A percentile compares a stretch with the other conserved stretches of the same genome.
These are phyloP conservation scores for Lachancea lanzarotensis DNA, from an alignment of 805 yeast genomes.

Conservation along the genomic window DNA sequence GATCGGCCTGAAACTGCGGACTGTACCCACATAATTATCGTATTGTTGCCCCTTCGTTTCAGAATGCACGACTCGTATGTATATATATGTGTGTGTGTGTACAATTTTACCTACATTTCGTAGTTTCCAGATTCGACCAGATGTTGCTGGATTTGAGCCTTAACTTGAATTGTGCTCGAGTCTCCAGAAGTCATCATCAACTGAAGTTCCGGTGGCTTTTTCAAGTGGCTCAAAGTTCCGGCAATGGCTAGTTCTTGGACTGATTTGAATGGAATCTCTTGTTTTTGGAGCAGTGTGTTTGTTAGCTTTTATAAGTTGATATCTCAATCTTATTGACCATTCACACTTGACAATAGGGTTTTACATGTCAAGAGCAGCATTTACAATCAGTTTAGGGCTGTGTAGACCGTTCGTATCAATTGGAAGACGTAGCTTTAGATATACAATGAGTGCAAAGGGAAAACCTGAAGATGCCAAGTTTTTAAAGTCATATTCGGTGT, in stretches of 20 bases:
- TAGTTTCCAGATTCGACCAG: slow-evolving; percentile 75
- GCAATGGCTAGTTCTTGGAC: not conserved
- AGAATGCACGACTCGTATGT: no score
- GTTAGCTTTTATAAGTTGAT: no score
- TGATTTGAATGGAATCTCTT: not conserved
- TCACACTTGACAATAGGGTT: not conserved
- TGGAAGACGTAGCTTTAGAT: not conserved
- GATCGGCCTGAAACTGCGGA: no score
- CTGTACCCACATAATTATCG: no score
- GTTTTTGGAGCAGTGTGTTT: no score
- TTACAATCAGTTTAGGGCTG: not conserved
- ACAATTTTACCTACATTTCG: slow-evolving; percentile 40
- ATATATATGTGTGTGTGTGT: slow-evolving; percentile 12
- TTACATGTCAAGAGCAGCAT: not conserved
- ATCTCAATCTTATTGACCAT: no score
- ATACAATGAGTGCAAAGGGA: slow-evolving; percentile 26
- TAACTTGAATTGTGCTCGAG: slow-evolving; percentile 28
- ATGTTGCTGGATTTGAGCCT: slow-evolving; percentile 60
- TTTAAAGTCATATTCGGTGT: slow-evolving; percentile 25
- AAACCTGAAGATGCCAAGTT: slow-evolving; percentile 35
- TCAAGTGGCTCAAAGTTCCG: not conserved
- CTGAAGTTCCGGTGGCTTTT: not conserved
- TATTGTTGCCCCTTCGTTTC: no score
- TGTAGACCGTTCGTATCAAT: not conserved
- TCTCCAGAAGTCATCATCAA: slow-evolving; percentile 8